These are phyloP conservation scores for Colletotrichum graminicola DNA, from an alignment of 2,329 filamentous ascomycete genomes.

Conservation along the genomic window DNA sequence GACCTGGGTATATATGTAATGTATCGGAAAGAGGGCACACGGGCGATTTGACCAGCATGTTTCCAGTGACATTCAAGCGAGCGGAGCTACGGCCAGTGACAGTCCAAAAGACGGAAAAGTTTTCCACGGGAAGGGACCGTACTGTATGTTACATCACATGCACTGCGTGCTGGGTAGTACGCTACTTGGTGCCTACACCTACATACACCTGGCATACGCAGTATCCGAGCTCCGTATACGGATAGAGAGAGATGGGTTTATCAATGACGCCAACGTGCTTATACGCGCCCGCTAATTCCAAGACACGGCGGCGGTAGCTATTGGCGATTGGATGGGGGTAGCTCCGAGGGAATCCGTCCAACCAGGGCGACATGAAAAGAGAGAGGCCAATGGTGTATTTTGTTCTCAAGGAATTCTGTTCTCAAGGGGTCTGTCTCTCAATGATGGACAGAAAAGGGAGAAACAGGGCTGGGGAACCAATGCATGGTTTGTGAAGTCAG, in stretches of 20 bases:
- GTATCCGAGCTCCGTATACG: no score
- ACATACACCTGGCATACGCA: no score
- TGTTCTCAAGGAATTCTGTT: background rate
- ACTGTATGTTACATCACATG: no score
- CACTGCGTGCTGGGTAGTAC: no score
- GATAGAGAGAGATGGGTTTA: no score
- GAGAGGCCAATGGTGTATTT: no score
- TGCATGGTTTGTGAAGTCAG: background rate
- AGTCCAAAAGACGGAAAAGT: background rate
- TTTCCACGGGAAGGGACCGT: no score
- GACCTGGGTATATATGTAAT: no score
- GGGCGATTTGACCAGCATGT: background rate
- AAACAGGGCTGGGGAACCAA: background rate
- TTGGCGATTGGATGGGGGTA: background rate
- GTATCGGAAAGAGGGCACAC: no score
- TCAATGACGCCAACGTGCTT: background rate
- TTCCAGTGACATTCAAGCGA: slow-evolving; percentile 16
- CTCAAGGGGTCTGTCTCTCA: background rate
- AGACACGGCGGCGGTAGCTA: background rate
- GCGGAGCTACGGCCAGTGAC: background rate
- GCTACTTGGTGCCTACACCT: no score
- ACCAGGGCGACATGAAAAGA: background rate
- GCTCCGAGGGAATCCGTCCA: background rate
- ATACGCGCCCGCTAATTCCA: background rate
- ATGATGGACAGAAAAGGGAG: background rate